Conservation (phyloP, 176 grass and related monocot genomes). For the Oryza meridionalis region DNA sequence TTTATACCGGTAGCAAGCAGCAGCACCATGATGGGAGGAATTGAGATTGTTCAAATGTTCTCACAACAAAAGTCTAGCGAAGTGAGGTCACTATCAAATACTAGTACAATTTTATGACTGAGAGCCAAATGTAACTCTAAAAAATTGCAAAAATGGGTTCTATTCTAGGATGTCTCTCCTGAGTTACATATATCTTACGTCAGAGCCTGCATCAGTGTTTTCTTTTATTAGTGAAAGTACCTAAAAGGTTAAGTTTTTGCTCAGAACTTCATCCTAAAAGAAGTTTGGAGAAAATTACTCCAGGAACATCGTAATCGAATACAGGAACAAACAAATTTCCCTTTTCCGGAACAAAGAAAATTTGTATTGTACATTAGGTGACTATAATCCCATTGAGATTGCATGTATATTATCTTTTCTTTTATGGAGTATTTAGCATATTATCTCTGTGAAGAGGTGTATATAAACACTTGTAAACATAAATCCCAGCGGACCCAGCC, state of each 20-base stretch:
- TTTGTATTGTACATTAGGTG: background rate
- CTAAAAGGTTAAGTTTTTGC: background rate
- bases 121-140: too few species aligned
- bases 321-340: background rate
- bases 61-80: background rate
- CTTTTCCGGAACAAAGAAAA: background rate
- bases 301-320: background rate
- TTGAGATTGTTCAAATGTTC: slow-evolving; percentile 5
- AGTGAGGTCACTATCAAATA: background rate
- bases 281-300: background rate
- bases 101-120: background rate
- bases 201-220: too few species aligned
- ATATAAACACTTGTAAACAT: background rate
- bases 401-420: background rate
- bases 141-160: too few species aligned
- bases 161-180: background rate
- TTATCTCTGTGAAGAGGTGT: background rate
- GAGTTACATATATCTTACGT: background rate
- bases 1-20: slow-evolving; percentile 29
- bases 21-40: background rate
- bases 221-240: background rate
- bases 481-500: background rate
- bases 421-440: background rate
- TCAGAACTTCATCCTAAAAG: background rate
- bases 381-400: background rate